These are phyloP conservation scores for Martiniozyma asiatica DNA, from an alignment of 1,139 yeast species.

Conservation along the genomic window DNA sequence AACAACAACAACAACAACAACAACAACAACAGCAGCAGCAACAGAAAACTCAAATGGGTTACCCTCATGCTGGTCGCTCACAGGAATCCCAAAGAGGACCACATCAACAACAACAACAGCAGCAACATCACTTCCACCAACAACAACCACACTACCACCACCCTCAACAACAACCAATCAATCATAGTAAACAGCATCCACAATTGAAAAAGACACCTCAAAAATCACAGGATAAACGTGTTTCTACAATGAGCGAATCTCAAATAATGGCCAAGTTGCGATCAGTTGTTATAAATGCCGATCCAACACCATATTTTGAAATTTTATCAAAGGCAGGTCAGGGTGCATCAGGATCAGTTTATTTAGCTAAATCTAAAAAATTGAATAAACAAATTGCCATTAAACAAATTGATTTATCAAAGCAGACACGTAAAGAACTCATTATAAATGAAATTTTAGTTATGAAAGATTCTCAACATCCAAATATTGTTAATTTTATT, in stretches of 20 bases:
- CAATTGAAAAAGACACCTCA: conserved; percentile 7
- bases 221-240: conserved; percentile 34
- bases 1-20: conserved; percentile 1
- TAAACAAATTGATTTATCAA: conserved; percentile 88
- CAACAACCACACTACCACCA: conserved; percentile 27
- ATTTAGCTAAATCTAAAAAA: conserved; percentile 62
- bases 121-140: conserved; percentile 2
- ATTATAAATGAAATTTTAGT: conserved; percentile 90
- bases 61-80: too few relatives aligned
- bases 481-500: conserved; percentile 84
- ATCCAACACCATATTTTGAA: conserved; percentile 77
- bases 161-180: conserved; percentile 1
- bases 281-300: conserved; percentile 70
- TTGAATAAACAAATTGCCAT: conserved; percentile 60
- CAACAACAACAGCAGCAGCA: conserved; percentile 1
- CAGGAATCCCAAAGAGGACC: too few relatives aligned
- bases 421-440: conserved; percentile 89
- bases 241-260: conserved; percentile 69
- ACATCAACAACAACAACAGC: conserved; percentile 3
- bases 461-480: conserved; percentile 88
- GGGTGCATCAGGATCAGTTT: conserved; percentile 96
- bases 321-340: conserved; percentile 96
- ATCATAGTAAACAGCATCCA: conserved; percentile 4
- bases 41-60: too few relatives aligned
- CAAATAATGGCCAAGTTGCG: conserved; percentile 78